Conservation (phyloP, 2,329 filamentous ascomycete species). For the Pseudocercospora ulei region DNA sequence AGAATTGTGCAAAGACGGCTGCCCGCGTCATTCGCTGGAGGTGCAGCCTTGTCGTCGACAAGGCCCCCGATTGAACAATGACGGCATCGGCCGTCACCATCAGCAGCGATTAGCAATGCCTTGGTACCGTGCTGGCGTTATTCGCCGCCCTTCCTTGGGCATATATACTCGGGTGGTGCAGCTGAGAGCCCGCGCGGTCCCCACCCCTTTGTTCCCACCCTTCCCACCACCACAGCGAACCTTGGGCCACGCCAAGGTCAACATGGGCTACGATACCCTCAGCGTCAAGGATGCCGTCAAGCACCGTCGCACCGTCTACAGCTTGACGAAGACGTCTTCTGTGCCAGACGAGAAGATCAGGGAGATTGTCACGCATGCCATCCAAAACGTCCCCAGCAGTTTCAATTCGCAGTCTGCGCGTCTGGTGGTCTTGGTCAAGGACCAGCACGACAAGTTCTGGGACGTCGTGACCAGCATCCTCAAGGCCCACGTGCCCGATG, state of each 20-base stretch:
- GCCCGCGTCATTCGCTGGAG: no score
- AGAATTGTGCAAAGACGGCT: no score
- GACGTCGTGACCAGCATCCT: constrained; percentile 57
- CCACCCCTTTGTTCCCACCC: not conserved
- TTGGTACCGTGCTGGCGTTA: no score
- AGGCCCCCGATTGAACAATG: no score
- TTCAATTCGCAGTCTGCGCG: constrained; percentile 88
- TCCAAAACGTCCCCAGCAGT: constrained; percentile 62
- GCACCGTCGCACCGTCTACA: constrained; percentile 52
- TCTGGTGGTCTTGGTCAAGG: constrained; percentile 65
- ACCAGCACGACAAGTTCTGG: constrained; percentile 84
- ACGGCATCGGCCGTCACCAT: no score
- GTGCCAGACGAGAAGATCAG: constrained; percentile 59
- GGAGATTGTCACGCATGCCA: constrained; percentile 51
- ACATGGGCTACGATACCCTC: constrained; percentile 35
- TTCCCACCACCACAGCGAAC: not conserved
- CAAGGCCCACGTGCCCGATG: constrained; percentile 58
- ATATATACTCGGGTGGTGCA: no score
- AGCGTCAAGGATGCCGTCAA: constrained; percentile 56
- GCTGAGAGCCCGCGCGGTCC: constrained; percentile 1
- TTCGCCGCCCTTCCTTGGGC: no score
- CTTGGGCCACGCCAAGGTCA: constrained; percentile 25
- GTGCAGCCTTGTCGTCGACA: no score
- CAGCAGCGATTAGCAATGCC: no score
- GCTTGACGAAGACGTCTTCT: constrained; percentile 52